A percentile compares a stretch with the other conserved stretches of the same genome.
phyloP scores from a whole-genome alignment of 306 rosid species.

The Cucurbita maxima region DNA sequence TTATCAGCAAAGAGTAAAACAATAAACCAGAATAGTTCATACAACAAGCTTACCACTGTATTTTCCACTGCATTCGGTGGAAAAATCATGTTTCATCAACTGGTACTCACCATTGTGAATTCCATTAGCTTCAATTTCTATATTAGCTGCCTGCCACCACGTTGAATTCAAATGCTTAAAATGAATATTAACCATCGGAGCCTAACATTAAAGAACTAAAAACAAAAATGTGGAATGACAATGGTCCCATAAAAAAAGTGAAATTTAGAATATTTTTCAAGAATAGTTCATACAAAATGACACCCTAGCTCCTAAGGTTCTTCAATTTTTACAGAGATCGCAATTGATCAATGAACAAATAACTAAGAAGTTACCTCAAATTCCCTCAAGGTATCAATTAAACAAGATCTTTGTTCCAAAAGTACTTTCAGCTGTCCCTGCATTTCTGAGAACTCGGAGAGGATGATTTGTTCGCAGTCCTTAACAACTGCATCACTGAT shows the following conservation, averaged over 20 bases:
- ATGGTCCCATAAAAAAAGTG: background rate
- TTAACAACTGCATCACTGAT: slow-evolving; percentile 42
- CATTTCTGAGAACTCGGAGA: slow-evolving; percentile 62
- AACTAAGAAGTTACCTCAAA: slow-evolving; percentile 52
- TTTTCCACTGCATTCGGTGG: slow-evolving; percentile 67
- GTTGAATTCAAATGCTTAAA: slow-evolving; percentile 7
- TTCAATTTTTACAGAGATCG: background rate
- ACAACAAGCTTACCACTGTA: slow-evolving; percentile 54
- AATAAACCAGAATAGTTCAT: slow-evolving; percentile 7
- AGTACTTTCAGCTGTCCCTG: slow-evolving; percentile 51
- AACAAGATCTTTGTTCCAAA: slow-evolving; percentile 52
- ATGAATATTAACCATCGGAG: background rate
- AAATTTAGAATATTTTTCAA: background rate
- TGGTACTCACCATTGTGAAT: slow-evolving; percentile 62
- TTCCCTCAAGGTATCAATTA: slow-evolving; percentile 73
- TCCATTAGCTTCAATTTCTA: slow-evolving; percentile 72
- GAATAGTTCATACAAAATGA: background rate
- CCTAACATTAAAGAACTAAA: background rate
- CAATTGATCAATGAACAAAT: background rate
- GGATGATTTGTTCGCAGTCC: slow-evolving; percentile 89
- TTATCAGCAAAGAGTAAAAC: background rate
- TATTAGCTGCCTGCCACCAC: slow-evolving; percentile 68
- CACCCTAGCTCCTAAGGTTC: background rate
- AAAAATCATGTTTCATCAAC: slow-evolving; percentile 65
- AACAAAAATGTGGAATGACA: background rate